Conservation (phyloP, 2,329 filamentous ascomycete species). For the Xylaria sp. region DNA sequence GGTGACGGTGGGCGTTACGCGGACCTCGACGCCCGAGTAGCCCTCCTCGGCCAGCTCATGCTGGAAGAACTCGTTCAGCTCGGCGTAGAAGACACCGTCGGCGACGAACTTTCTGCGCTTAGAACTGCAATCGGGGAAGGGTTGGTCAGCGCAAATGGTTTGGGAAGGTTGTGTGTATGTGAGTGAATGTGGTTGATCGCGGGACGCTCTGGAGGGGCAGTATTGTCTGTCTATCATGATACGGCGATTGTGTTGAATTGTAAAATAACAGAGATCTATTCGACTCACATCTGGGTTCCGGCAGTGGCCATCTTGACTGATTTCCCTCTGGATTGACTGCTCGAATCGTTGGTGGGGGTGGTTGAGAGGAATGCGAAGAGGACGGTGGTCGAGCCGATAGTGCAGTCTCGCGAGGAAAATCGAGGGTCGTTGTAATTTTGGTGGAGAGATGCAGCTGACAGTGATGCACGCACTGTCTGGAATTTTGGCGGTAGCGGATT, state of each 20-base stretch:
- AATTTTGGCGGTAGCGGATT: conserved; percentile 44
- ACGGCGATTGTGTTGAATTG: conserved; percentile 7
- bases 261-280: conserved; percentile 14
- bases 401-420: conserved; percentile 39
- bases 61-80: conserved; percentile 99
- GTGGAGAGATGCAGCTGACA: conserved; percentile 41
- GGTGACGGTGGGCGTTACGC: conserved; percentile 99
- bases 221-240: conserved; percentile 15
- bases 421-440: conserved; percentile 37
- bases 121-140: conserved; percentile 66
- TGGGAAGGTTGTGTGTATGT: no score
- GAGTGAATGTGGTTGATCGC: conserved; percentile 11
- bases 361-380: conserved; percentile 31
- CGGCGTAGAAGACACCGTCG: conserved; percentile 99
- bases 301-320: conserved; percentile 69
- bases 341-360: conserved; percentile 50
- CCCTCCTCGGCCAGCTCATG: conserved; percentile 99
- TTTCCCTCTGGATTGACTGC: conserved; percentile 51
- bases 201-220: conserved; percentile 24
- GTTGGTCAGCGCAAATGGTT: conserved; percentile 41
- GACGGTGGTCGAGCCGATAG: conserved; percentile 40
- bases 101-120: conserved; percentile 95
- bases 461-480: conserved; percentile 42
- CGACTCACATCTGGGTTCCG: conserved; percentile 70
- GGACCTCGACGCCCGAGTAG: conserved; percentile 99